A percentile compares a stretch with the other conserved stretches of the same genome.
Conservation (phyloP, 257 asterid species). For the Ocimum tenuiflorum region DNA sequence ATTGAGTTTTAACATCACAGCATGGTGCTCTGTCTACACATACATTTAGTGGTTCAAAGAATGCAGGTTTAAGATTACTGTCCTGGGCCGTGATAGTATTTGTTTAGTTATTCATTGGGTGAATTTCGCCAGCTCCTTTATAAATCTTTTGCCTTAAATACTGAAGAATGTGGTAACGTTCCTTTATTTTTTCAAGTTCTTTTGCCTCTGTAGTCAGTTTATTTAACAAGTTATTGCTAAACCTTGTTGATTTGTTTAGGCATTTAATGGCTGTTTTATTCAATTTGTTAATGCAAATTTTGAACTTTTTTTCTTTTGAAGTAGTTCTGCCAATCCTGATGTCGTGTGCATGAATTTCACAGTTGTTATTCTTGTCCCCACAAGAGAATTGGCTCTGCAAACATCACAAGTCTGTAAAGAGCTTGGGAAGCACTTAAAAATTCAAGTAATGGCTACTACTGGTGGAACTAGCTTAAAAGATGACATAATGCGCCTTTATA, state of each 20-base stretch:
- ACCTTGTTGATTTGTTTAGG: too few species aligned
- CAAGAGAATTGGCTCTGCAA: conserved; percentile 85
- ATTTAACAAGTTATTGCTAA: too few species aligned
- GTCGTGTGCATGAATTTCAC: conserved; percentile 24
- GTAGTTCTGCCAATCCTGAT: neutral
- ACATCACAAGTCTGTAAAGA: conserved; percentile 88
- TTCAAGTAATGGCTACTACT: conserved; percentile 78
- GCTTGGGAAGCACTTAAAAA: conserved; percentile 69
- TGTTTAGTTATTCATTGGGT: neutral
- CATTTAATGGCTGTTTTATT: neutral
- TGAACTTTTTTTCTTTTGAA: neutral
- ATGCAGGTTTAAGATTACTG: conserved; percentile 3
- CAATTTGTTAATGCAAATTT: neutral
- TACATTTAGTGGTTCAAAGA: neutral
- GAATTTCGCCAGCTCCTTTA: neutral
- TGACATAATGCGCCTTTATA: conserved; percentile 85
- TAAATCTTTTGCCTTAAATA: neutral
- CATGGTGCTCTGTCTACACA: neutral
- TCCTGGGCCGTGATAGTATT: neutral
- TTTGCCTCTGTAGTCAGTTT: neutral
- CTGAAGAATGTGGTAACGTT: neutral
- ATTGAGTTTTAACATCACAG: conserved; percentile 4
- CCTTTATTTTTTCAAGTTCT: neutral
- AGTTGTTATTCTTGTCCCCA: conserved; percentile 81
- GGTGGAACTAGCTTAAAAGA: conserved; percentile 92